phyloP scores from a whole-genome alignment of 495 filamentous ascomycete genomes.

The Neurospora sp. region DNA sequence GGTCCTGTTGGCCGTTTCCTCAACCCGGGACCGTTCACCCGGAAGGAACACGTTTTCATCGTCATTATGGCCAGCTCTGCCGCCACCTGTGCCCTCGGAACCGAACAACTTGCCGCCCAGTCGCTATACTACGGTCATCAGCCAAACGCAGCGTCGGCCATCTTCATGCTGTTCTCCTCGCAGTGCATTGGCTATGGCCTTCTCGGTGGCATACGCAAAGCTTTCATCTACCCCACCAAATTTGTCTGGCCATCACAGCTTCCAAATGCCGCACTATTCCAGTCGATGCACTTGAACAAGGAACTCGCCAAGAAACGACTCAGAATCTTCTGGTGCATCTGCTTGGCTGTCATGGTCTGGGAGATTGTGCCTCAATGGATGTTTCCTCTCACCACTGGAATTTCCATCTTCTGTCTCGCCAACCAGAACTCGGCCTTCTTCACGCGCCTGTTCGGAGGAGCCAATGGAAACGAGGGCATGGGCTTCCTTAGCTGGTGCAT shows the following conservation, averaged over 20 bases:
- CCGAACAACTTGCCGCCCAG: conserved; percentile 30
- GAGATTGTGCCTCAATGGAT: conserved; percentile 46
- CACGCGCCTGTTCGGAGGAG: conserved; percentile 45
- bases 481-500: conserved; percentile 37
- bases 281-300: conserved; percentile 27
- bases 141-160: conserved; percentile 20
- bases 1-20: conserved; percentile 24
- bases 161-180: conserved; percentile 32
- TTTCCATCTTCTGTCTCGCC: conserved; percentile 47
- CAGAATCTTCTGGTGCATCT: conserved; percentile 28
- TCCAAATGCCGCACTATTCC: conserved; percentile 26
- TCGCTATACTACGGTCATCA: conserved; percentile 31
- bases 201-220: conserved; percentile 38
- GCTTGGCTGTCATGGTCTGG: conserved; percentile 29
- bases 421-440: conserved; percentile 39
- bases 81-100: conserved; percentile 18
- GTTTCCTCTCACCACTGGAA: conserved; percentile 37
- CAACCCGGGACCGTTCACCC: conserved; percentile 30
- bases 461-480: conserved; percentile 37
- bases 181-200: conserved; percentile 44
- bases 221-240: conserved; percentile 42
- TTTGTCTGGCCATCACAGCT: conserved; percentile 33
- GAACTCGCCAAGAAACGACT: conserved; percentile 24
- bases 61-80: conserved; percentile 31
- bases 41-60: conserved; percentile 31